Conservation (phyloP, 2,329 filamentous ascomycete species). For the Diaporthe ilicicola region DNA sequence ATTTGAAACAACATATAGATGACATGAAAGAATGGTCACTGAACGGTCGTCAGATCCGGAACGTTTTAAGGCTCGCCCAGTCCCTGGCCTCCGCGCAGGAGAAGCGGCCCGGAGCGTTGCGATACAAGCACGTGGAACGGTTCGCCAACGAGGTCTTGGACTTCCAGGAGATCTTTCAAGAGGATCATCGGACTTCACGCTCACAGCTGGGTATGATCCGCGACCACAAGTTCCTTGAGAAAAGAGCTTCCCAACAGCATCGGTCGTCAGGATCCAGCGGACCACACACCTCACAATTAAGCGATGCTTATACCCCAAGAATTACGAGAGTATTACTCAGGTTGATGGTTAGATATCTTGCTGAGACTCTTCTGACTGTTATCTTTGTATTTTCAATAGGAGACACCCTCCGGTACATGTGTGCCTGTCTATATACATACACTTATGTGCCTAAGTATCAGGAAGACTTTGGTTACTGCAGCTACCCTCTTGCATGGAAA, state of each 20-base stretch:
- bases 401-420: too few species aligned
- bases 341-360: too few species aligned
- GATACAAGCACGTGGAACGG: background rate
- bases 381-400: too few species aligned
- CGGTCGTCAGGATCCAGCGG: background rate
- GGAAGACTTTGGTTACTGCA: too few species aligned
- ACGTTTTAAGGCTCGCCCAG: background rate
- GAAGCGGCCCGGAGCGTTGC: background rate
- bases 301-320: too few species aligned
- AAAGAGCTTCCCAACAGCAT: background rate
- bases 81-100: background rate
- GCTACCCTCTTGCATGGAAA: too few species aligned
- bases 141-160: background rate
- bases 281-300: too few species aligned
- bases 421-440: too few species aligned
- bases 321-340: too few species aligned
- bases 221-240: background rate
- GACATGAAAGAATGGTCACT: background rate
- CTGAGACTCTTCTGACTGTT: too few species aligned
- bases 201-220: background rate
- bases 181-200: background rate
- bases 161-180: background rate
- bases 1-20: background rate
- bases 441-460: too few species aligned
- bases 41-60: conserved; percentile 1